phyloP scores from a whole-genome alignment of 495 filamentous ascomycete genomes.

The Penicillium simplicissimum region DNA sequence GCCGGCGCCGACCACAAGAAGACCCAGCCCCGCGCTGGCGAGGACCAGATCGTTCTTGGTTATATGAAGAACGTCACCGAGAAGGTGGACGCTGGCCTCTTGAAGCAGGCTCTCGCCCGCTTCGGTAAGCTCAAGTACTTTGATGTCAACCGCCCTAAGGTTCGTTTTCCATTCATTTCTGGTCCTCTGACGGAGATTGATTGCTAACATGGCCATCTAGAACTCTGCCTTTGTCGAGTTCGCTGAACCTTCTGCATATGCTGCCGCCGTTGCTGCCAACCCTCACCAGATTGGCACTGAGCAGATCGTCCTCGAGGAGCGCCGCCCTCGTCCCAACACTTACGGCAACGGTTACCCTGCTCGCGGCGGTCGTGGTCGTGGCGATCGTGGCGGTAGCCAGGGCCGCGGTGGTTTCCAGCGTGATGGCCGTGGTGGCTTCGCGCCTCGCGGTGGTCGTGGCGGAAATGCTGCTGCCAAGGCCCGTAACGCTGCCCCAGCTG shows the following conservation, averaged over 20 bases:
- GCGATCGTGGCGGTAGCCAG: constrained; percentile 63
- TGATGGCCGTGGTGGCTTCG: constrained; percentile 53
- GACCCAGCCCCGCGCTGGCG: constrained; percentile 65
- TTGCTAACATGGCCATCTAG: constrained; percentile 43
- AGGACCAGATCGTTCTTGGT: constrained; percentile 70
- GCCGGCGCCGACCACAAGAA: constrained; percentile 76
- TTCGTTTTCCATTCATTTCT: constrained; percentile 41
- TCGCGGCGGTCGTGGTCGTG: constrained; percentile 63
- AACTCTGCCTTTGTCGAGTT: constrained; percentile 98
- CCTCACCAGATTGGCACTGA: constrained; percentile 82
- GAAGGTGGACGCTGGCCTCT: constrained; percentile 67
- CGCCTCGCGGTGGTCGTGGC: constrained; percentile 4
- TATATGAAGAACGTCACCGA: constrained; percentile 95
- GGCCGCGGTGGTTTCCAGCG: constrained; percentile 68
- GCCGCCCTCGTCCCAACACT: constrained; percentile 69
- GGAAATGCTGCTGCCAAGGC: constrained; percentile 46
- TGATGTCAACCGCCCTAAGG: constrained; percentile 88
- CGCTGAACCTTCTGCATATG: constrained; percentile 71
- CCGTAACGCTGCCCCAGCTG: constrained; percentile 52
- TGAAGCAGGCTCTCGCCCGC: constrained; percentile 63
- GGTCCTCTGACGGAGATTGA: neutral
- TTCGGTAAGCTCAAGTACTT: constrained; percentile 83
- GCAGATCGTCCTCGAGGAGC: constrained; percentile 83
- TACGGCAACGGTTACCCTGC: constrained; percentile 62
- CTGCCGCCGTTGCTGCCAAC: constrained; percentile 78